Conservation (phyloP, 73 alveolate genomes). For the Tetrahymena elliotti region DNA sequence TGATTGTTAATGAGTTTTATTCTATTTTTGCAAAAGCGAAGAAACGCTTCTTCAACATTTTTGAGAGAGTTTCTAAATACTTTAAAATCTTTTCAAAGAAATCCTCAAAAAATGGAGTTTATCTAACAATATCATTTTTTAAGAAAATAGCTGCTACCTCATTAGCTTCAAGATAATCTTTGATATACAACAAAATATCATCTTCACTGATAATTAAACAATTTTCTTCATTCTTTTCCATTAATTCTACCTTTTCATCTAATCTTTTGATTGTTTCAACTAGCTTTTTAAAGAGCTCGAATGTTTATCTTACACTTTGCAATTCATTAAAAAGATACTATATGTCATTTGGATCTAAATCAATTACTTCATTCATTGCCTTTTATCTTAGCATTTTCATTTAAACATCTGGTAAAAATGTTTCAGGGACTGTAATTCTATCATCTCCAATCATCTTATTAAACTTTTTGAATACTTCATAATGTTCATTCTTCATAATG, state of each 20-base stretch:
- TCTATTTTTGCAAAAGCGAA: neutral
- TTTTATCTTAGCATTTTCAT: neutral
- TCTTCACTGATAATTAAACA: neutral
- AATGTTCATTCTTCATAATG: neutral
- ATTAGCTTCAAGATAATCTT: neutral
- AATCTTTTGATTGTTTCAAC: neutral
- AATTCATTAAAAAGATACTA: neutral
- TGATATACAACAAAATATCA: neutral
- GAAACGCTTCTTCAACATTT: neutral
- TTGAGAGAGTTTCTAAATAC: neutral
- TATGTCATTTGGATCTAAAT: neutral
- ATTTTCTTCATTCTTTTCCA: neutral
- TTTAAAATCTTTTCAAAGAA: neutral
- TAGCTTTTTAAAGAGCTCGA: neutral
- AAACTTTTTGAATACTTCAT: neutral
- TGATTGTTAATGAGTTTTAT: neutral
- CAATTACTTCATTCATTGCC: neutral
- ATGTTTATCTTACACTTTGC: neutral
- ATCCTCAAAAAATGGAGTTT: neutral
- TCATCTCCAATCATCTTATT: neutral
- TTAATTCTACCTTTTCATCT: neutral
- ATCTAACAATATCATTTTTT: neutral
- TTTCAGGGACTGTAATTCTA: neutral
- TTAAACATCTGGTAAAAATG: neutral
- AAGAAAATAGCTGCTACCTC: neutral